Conservation (phyloP, 2,329 filamentous ascomycete species). For the Fusarium mexicanum region DNA sequence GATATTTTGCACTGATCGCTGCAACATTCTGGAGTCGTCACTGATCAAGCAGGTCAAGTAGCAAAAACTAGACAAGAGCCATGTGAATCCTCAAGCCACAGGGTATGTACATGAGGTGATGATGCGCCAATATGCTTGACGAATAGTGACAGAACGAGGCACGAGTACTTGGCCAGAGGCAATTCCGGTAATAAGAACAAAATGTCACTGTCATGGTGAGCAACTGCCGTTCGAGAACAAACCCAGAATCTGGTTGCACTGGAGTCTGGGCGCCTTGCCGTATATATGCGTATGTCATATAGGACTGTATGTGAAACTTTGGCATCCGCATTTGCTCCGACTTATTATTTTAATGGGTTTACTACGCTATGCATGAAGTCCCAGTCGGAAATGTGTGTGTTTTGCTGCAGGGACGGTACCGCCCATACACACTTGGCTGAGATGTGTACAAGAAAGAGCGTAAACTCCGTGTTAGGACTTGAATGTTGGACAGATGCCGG, state of each 20-base stretch:
- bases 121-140: neutral
- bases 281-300: neutral
- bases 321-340: neutral
- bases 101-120: neutral
- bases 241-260: neutral
- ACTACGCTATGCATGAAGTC: conserved; percentile 4
- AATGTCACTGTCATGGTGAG: neutral
- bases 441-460: neutral
- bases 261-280: neutral
- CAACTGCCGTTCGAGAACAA: neutral
- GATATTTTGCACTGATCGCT: neutral
- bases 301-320: conserved; percentile 2
- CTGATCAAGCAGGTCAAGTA: neutral
- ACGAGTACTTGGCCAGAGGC: neutral
- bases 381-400: conserved; percentile 30
- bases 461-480: conserved; percentile 17
- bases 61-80: neutral
- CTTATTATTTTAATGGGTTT: conserved; percentile 3
- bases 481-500: conserved; percentile 19
- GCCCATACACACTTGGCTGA: conserved; percentile 3
- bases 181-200: neutral
- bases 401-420: conserved; percentile 43
- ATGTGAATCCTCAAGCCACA: conserved; percentile 24
- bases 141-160: neutral
- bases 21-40: neutral